Evolutionary conservation across 805 yeast genomes (phyloP).

Genomic region (Lachancea lanzarotensis): DNA sequence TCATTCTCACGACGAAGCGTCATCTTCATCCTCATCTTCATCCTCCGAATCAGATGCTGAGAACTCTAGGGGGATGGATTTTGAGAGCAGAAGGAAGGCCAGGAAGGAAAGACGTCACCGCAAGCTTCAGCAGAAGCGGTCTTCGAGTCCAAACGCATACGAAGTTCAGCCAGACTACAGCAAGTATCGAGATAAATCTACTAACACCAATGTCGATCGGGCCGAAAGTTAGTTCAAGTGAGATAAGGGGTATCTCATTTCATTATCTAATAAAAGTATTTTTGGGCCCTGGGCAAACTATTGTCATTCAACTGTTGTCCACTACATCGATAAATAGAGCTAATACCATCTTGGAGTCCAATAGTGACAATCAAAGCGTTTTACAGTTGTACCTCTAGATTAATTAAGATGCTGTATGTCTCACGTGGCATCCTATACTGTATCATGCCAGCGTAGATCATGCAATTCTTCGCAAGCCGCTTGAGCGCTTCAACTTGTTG

Average conservation of each 20-base stretch:
- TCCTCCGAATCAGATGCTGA: conserved; percentile 40
- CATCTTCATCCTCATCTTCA: conserved; percentile 20
- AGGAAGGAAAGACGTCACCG: conserved; percentile 32
- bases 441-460: conserved; percentile 92
- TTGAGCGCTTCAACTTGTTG: conserved; percentile 51
- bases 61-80: conserved; percentile 29
- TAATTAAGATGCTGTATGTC: conserved; percentile 63
- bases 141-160: conserved; percentile 70
- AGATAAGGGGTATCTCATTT: not conserved
- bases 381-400: conserved; percentile 45
- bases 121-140: conserved; percentile 21
- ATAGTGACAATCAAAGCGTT: too few relatives aligned
- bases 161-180: conserved; percentile 73
- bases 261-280: not conserved
- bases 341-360: too few relatives aligned
- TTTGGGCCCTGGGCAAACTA: not conserved
- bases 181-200: conserved; percentile 15
- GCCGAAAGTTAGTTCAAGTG: too few relatives aligned
- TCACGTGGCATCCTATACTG: conserved; percentile 88
- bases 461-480: conserved; percentile 73
- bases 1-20: conserved; percentile 15
- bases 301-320: not conserved
- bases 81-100: conserved; percentile 31
- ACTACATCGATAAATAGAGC: too few relatives aligned
- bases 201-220: conserved; percentile 2